Evolutionary conservation across 495 filamentous ascomycete genomes (phyloP).

Genomic region (Astrothelium macrocarpum): DNA sequence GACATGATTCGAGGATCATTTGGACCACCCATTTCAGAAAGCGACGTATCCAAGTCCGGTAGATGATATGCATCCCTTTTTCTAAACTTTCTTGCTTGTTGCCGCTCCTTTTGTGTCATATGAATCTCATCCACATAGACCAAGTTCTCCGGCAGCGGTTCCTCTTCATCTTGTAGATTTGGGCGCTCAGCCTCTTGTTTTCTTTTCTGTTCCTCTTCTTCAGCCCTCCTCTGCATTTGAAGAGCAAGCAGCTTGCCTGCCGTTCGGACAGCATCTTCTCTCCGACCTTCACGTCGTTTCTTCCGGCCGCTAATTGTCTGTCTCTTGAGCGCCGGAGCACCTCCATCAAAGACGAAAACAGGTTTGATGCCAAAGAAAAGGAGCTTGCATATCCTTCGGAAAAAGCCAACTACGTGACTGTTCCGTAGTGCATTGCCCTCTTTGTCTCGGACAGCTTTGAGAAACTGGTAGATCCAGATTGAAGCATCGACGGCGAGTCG

Average conservation of each 20-base stretch:
- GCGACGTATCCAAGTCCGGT: conserved; percentile 64
- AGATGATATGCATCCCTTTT: conserved; percentile 93
- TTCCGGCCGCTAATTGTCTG: conserved; percentile 78
- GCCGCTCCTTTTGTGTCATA: conserved; percentile 68
- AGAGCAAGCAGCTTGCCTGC: conserved; percentile 83
- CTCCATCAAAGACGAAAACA: conserved; percentile 97
- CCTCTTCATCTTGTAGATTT: conserved; percentile 30
- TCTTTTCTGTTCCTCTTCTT: conserved; percentile 66
- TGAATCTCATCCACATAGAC: conserved; percentile 84
- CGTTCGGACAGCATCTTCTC: conserved; percentile 86
- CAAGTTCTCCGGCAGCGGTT: conserved; percentile 61
- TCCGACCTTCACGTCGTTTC: conserved; percentile 69
- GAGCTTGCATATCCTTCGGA: conserved; percentile 93
- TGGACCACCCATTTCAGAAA: conserved; percentile 76
- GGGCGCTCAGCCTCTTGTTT: conserved; percentile 38
- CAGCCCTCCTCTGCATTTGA: conserved; percentile 80
- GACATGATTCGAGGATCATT: conserved; percentile 94
- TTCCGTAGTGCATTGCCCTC: conserved; percentile 95
- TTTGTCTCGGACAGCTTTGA: conserved; percentile 96
- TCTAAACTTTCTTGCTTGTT: conserved; percentile 65
- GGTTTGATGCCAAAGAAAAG: conserved; percentile 93
- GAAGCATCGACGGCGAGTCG: conserved; percentile 94
- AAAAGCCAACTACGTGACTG: conserved; percentile 93
- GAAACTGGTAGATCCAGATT: conserved; percentile 99
- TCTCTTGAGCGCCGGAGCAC: conserved; percentile 81